Evolutionary conservation across 2,329 filamentous ascomycete genomes (phyloP), one percentile per base, ranked within the genome.

Genomic region (Cryphonectria naterciae): DNA sequence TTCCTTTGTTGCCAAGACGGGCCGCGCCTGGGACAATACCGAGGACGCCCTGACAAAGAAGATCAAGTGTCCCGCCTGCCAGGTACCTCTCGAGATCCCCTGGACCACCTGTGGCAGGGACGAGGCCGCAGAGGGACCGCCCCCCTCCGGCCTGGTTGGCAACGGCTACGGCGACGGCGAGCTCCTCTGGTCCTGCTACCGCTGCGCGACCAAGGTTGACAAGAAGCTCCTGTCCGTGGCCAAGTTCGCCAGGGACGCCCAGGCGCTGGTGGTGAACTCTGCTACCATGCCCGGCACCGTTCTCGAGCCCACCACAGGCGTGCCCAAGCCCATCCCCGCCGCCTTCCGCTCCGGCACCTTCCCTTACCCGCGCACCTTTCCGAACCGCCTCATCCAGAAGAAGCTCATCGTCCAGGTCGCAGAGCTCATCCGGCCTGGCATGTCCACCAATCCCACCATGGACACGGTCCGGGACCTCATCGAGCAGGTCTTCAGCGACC

Each of bases 221-320:
- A 88, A 90, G 74, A 85, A 91, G 63, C 80, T 83, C 2, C 83
- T 94, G 1, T 84, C 86, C n/a, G 85, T 90, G 1, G 83, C 79
- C 60, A 92, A 90, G 74, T 93, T 94, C 75, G 81, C 83, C 64
- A 79, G 78, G 19, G 91, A 94, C 75, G 79, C 86, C 7, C 77
- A 83, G 35, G 75, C 76, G 0, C 81, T 93, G 0, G 74, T 88
- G 4, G 71, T 79, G 3, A 74, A 83, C 4, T 75, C 83, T 19
- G 77, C 81, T 1, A 89, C 91, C 0, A 88, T 95, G 83, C 89
- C 91, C 0, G 92, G 92, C 1, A 94, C 92, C 0, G 78, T 93
- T 5, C 82, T 93, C 10, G 83, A 88, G 11, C 77, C 85, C 0
- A 78, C 80, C 1, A 83, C 76, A 0, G 92, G 92, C 0, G 78